phyloP scores from a whole-genome alignment of 331 rosid genomes.

The Arachis monticola region DNA sequence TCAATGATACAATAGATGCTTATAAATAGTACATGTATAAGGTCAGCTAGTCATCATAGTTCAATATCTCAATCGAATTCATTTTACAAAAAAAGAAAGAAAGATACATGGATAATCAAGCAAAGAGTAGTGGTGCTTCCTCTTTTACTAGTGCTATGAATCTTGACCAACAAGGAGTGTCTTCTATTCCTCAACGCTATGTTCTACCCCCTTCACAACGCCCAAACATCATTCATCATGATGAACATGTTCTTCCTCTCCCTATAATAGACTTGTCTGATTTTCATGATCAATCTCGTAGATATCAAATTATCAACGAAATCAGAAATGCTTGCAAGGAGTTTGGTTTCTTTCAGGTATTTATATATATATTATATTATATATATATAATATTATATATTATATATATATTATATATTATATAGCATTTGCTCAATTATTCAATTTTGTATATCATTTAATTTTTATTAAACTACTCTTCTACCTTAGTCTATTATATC shows the following conservation, averaged over 20 bases:
- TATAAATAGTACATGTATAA: conserved; percentile 24
- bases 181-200: conserved; percentile 43
- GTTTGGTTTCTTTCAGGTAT: conserved; percentile 43
- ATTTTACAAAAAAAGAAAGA: not conserved
- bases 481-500: too few species aligned
- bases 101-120: conserved; percentile 14
- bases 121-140: not conserved
- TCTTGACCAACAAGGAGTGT: conserved; percentile 8
- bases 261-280: conserved; percentile 38
- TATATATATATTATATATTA: too few species aligned
- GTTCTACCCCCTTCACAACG: conserved; percentile 46
- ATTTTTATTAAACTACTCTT: too few species aligned
- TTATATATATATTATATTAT: too few species aligned
- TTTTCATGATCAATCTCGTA: conserved; percentile 16
- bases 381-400: too few species aligned
- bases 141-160: conserved; percentile 33
- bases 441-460: not conserved
- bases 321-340: conserved; percentile 39
- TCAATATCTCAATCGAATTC: conserved; percentile 1
- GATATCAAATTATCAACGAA: conserved; percentile 14
- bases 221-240: not conserved
- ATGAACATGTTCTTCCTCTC: not conserved
- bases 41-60: not conserved
- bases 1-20: not conserved
- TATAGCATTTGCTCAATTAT: too few species aligned